Evolutionary conservation across 2,329 filamentous ascomycete species (phyloP).

Genomic region (Graphilbum fragrans): DNA sequence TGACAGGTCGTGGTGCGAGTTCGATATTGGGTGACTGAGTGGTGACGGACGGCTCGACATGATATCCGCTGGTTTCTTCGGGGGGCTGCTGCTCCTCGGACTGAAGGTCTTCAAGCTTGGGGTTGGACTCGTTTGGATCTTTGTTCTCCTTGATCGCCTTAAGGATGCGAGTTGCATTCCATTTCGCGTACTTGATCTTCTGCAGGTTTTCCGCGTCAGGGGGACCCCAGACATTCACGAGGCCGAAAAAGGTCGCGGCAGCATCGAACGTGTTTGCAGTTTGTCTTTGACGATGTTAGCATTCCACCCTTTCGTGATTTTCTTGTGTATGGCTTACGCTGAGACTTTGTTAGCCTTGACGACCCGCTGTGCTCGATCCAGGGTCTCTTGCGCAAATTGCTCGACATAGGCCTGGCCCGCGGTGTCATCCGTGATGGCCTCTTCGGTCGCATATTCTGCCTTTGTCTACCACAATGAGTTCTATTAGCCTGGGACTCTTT

Average conservation of each 20-base stretch:
- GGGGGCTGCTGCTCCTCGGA: slow-evolving; percentile 41
- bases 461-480: slow-evolving; percentile 45
- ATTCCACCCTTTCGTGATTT: background rate
- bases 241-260: slow-evolving; percentile 81
- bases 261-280: slow-evolving; percentile 92
- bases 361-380: slow-evolving; percentile 71
- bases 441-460: slow-evolving; percentile 59
- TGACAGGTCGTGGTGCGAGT: slow-evolving; percentile 23
- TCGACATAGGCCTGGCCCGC: slow-evolving; percentile 88
- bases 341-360: slow-evolving; percentile 76
- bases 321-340: slow-evolving; percentile 34
- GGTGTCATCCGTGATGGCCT: slow-evolving; percentile 73
- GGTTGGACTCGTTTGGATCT: slow-evolving; percentile 87
- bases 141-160: slow-evolving; percentile 84
- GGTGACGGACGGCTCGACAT: no score
- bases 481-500: no score
- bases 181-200: slow-evolving; percentile 95
- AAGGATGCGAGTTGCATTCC: slow-evolving; percentile 80
- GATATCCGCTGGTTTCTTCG: slow-evolving; percentile 38
- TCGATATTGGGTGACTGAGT: background rate
- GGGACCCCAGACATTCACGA: slow-evolving; percentile 72
- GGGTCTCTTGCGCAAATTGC: slow-evolving; percentile 83
- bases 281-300: slow-evolving; percentile 40
- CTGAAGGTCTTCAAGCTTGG: slow-evolving; percentile 44
- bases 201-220: slow-evolving; percentile 63